phyloP scores from a whole-genome alignment of 805 yeast genomes.

The Saccharomycopsis microspora region DNA sequence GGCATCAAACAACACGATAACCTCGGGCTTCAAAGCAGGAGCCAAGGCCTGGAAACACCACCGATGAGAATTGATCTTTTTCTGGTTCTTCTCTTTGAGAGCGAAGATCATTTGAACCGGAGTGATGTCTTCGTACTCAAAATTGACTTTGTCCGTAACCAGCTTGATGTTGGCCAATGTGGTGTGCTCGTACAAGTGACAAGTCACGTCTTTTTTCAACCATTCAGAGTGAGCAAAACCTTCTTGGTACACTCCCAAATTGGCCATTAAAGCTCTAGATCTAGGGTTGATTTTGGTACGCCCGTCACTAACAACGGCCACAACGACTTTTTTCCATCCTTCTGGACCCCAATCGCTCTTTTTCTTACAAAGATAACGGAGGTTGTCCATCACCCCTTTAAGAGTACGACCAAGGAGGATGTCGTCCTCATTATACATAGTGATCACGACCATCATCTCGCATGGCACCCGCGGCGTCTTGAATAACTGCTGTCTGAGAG shows the following conservation, averaged over 20 bases:
- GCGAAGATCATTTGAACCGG: slow-evolving; percentile 55
- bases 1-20: slow-evolving; percentile 47
- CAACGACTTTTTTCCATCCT: slow-evolving; percentile 49
- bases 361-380: slow-evolving; percentile 45
- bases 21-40: slow-evolving; percentile 43
- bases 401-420: slow-evolving; percentile 47
- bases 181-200: slow-evolving; percentile 57
- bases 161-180: slow-evolving; percentile 40
- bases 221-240: slow-evolving; percentile 52
- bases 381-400: slow-evolving; percentile 54
- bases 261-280: slow-evolving; percentile 51
- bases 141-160: slow-evolving; percentile 38
- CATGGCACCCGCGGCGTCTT: slow-evolving; percentile 38
- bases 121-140: slow-evolving; percentile 40
- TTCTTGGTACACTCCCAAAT: slow-evolving; percentile 55
- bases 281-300: slow-evolving; percentile 53
- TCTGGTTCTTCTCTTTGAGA: slow-evolving; percentile 49
- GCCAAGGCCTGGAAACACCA: slow-evolving; percentile 62
- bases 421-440: slow-evolving; percentile 63
- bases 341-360: slow-evolving; percentile 51
- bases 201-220: slow-evolving; percentile 48
- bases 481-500: slow-evolving; percentile 43
- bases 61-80: slow-evolving; percentile 56
- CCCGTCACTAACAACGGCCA: slow-evolving; percentile 54
- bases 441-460: slow-evolving; percentile 49